Percentiles rank a stretch among this genome's conserved stretches.
These are phyloP conservation scores for Wickerhamiella sergipiensis DNA, from an alignment of 805 yeast genomes.

Conservation along the genomic window DNA sequence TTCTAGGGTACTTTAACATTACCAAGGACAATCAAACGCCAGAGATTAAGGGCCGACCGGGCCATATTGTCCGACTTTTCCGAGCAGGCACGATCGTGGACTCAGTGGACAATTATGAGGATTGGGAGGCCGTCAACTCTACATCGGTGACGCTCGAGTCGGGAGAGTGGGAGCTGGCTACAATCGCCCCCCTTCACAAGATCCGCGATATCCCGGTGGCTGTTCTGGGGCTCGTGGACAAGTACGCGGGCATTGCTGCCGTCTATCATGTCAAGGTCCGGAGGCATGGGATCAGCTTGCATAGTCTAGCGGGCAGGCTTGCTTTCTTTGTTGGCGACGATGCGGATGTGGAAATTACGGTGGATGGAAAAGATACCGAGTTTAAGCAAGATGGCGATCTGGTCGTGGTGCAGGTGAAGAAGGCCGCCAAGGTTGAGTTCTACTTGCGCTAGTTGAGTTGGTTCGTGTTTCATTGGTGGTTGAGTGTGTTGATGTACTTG, in stretches of 20 bases:
- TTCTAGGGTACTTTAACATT: constrained; percentile 9
- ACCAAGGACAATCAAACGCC: neutral
- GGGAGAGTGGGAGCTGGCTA: constrained; percentile 13
- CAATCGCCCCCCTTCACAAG: constrained; percentile 3
- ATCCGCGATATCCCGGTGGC: constrained; percentile 2
- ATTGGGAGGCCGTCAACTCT: neutral
- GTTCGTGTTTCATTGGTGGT: too few relatives aligned
- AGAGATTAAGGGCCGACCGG: neutral
- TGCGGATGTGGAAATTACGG: neutral
- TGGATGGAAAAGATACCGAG: neutral
- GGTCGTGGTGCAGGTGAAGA: neutral
- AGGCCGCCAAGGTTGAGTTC: neutral
- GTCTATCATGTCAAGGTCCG: neutral
- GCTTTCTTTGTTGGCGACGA: neutral
- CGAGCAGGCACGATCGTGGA: constrained; percentile 1
- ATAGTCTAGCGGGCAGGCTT: neutral
- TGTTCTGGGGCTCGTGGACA: constrained; percentile 10
- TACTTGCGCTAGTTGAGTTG: neutral
- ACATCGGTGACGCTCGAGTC: constrained; percentile 3
- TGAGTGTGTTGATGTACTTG: too few relatives aligned
- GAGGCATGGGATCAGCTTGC: neutral
- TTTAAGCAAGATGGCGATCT: neutral
- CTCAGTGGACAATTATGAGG: neutral
- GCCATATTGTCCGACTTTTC: constrained; percentile 1
- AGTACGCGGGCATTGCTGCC: constrained; percentile 11